phyloP scores from a whole-genome alignment of 2,329 filamentous ascomycete genomes.

The Colletotrichum karsti region DNA sequence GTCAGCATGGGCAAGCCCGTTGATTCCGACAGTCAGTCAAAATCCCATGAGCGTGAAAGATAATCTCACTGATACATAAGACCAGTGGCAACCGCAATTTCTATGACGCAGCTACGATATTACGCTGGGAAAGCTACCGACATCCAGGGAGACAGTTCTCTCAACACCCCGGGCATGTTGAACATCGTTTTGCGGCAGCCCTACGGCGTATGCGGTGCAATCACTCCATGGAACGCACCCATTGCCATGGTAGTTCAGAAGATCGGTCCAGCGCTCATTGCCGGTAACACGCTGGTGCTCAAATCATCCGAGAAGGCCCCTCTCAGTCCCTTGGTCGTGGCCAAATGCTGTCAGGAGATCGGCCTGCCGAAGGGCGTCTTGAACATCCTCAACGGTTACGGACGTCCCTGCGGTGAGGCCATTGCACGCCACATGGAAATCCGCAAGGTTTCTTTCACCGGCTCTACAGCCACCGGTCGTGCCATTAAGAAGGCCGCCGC shows the following conservation, averaged over 20 bases:
- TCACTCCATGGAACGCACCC: not conserved
- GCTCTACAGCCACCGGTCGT: not conserved
- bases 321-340: slow-evolving; percentile 78
- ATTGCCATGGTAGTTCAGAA: slow-evolving; percentile 2
- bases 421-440: slow-evolving; percentile 27
- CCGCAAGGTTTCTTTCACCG: slow-evolving; percentile 23
- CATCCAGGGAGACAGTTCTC: not conserved
- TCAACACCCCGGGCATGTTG: not conserved
- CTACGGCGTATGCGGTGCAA: not conserved
- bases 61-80: slow-evolving; percentile 57
- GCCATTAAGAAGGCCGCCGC: slow-evolving; percentile 32
- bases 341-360: slow-evolving; percentile 67
- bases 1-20: not conserved
- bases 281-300: slow-evolving; percentile 83
- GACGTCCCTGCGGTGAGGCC: not conserved
- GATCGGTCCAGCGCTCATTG: slow-evolving; percentile 39
- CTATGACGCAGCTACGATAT: not conserved
- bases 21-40: slow-evolving; percentile 71
- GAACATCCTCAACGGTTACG: slow-evolving; percentile 26
- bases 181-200: not conserved
- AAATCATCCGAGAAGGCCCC: slow-evolving; percentile 89
- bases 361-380: slow-evolving; percentile 31
- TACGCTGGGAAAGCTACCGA: not conserved
- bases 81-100: slow-evolving; percentile 66
- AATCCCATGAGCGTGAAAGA: slow-evolving; percentile 70